Evolutionary conservation across 768 basidiomycete species (phyloP).

Genomic region (Calocera cornea): DNA sequence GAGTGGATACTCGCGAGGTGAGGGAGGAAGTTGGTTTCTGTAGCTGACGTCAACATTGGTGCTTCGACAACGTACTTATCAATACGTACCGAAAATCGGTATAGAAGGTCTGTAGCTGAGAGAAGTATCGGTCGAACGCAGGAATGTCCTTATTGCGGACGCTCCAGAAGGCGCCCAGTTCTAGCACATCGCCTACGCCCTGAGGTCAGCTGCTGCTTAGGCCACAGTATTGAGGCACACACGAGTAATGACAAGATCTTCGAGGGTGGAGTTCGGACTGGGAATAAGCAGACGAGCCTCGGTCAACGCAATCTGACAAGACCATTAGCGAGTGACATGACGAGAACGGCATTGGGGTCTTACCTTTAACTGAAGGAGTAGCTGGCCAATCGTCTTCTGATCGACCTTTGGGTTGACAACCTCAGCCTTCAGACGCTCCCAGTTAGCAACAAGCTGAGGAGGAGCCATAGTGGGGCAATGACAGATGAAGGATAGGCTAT

Average conservation of each 20-base stretch:
- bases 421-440: slow-evolving; percentile 51
- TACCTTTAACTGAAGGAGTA: slow-evolving; percentile 69
- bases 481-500: not conserved
- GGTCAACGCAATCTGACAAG: slow-evolving; percentile 53
- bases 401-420: slow-evolving; percentile 55
- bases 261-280: slow-evolving; percentile 43
- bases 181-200: slow-evolving; percentile 72
- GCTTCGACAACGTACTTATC: not conserved
- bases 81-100: slow-evolving; percentile 57
- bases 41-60: not conserved
- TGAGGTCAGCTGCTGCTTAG: not conserved
- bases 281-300: slow-evolving; percentile 66
- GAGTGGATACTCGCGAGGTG: slow-evolving; percentile 74
- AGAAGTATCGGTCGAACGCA: slow-evolving; percentile 89
- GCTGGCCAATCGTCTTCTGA: slow-evolving; percentile 46
- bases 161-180: slow-evolving; percentile 90
- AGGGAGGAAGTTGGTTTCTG: slow-evolving; percentile 63
- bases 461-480: slow-evolving; percentile 31
- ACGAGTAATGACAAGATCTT: slow-evolving; percentile 67
- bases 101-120: slow-evolving; percentile 82
- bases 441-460: slow-evolving; percentile 42
- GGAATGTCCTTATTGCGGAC: slow-evolving; percentile 78
- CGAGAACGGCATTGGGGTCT: not conserved
- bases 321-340: not conserved
- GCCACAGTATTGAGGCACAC: slow-evolving; percentile 21